Conservation (phyloP, 2,329 filamentous ascomycete species). For the Diplodia corticola region DNA sequence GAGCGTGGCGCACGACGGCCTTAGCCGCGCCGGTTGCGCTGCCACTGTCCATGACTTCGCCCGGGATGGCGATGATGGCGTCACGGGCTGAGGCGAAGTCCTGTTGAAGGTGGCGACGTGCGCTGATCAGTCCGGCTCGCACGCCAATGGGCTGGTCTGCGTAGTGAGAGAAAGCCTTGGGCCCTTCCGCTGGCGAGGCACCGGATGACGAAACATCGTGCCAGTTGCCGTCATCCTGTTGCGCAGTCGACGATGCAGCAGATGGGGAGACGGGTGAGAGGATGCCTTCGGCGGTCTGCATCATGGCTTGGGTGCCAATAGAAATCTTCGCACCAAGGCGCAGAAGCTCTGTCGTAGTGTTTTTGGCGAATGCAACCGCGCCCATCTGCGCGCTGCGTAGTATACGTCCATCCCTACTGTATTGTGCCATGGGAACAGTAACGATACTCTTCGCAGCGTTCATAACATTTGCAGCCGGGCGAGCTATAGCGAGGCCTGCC, state of each 20-base stretch:
- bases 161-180: conserved; percentile 83
- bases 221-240: conserved; percentile 41
- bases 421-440: conserved; percentile 86
- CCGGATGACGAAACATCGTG: conserved; percentile 56
- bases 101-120: conserved; percentile 77
- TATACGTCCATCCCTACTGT: conserved; percentile 88
- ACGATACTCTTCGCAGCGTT: conserved; percentile 83
- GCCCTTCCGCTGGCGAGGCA: conserved; percentile 58
- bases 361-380: conserved; percentile 84
- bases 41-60: conserved; percentile 83
- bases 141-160: conserved; percentile 92
- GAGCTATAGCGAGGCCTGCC: conserved; percentile 84
- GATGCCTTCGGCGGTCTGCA: conserved; percentile 84
- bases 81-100: conserved; percentile 86
- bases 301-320: conserved; percentile 89
- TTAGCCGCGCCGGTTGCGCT: conserved; percentile 77
- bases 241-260: neutral
- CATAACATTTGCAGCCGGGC: conserved; percentile 86
- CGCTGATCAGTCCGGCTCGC: conserved; percentile 79
- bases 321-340: conserved; percentile 92
- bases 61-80: conserved; percentile 91
- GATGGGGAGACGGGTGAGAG: conserved; percentile 47
- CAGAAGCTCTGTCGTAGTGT: conserved; percentile 90
- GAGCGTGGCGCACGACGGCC: conserved; percentile 76
- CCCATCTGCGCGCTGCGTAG: conserved; percentile 92